These are phyloP conservation scores for Staphylotrichum longicolle DNA, from an alignment of 495 filamentous ascomycete species.

Conservation along the genomic window DNA sequence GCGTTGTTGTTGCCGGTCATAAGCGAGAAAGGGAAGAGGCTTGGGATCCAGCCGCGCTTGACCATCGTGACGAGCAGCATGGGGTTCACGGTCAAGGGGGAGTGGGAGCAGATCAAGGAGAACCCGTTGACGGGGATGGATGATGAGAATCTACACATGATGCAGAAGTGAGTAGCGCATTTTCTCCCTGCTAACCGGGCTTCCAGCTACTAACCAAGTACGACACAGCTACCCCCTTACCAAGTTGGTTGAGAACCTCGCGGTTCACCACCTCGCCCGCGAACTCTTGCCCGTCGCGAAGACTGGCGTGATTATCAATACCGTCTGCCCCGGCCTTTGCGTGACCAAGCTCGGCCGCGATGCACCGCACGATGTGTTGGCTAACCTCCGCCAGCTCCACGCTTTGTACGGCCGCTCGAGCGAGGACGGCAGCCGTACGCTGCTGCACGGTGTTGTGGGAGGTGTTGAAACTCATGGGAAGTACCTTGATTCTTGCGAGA, in stretches of 20 bases:
- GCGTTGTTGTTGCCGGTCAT: constrained; percentile 39
- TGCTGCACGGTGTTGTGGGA: constrained; percentile 38
- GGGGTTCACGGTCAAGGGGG: constrained; percentile 6
- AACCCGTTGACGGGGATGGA: constrained; percentile 18
- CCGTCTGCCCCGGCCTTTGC: constrained; percentile 43
- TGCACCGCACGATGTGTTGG: constrained; percentile 5
- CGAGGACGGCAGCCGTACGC: constrained; percentile 42
- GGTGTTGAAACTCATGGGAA: constrained; percentile 34
- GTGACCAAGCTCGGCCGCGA: constrained; percentile 37
- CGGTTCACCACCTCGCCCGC: constrained; percentile 27
- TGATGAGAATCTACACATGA: neutral
- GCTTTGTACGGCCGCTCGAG: constrained; percentile 29
- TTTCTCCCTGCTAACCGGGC: too few species aligned
- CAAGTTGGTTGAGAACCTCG: constrained; percentile 20
- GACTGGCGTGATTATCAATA: constrained; percentile 40
- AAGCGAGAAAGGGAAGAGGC: constrained; percentile 17
- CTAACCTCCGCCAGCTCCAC: constrained; percentile 3
- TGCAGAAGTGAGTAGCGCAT: too few species aligned
- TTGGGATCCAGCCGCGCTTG: neutral
- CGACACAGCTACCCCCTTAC: constrained; percentile 20
- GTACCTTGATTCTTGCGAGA: constrained; percentile 22
- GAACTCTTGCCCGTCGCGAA: constrained; percentile 14
- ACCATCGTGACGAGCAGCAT: neutral
- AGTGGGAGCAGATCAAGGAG: constrained; percentile 17
- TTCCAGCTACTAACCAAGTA: too few species aligned